Conservation (phyloP, 306 rosid species). For the Fagus sylvatica region DNA sequence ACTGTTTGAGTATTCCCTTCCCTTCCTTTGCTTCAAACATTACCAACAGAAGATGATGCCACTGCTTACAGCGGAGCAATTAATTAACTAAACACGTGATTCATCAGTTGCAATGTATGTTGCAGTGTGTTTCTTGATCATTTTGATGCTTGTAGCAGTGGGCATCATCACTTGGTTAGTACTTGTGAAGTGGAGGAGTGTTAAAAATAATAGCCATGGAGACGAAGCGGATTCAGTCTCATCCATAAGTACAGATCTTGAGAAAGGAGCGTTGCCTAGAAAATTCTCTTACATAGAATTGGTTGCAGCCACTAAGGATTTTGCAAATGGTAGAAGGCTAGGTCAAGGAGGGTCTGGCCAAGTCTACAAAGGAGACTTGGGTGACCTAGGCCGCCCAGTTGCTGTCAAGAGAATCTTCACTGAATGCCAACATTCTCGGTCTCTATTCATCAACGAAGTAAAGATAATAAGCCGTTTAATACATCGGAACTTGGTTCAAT, state of each 20-base stretch:
- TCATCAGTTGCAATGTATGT: no score
- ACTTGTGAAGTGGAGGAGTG: slow-evolving; percentile 10
- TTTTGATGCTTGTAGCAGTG: no score
- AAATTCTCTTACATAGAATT: slow-evolving; percentile 48
- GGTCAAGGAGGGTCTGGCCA: slow-evolving; percentile 63
- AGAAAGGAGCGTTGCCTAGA: slow-evolving; percentile 41
- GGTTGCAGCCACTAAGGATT: slow-evolving; percentile 39
- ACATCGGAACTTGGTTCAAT: slow-evolving; percentile 51
- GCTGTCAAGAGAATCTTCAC: slow-evolving; percentile 56
- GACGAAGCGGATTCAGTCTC: background rate
- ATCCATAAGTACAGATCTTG: slow-evolving; percentile 30
- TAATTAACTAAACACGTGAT: no score
- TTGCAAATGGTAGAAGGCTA: slow-evolving; percentile 36
- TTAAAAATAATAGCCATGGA: background rate
- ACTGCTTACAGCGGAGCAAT: no score
- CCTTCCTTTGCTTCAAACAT: no score
- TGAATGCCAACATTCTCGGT: slow-evolving; percentile 37
- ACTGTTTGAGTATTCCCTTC: no score
- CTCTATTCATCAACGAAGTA: slow-evolving; percentile 43
- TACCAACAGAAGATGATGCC: no score
- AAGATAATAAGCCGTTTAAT: slow-evolving; percentile 53
- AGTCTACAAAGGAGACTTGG: slow-evolving; percentile 50
- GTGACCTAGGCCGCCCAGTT: slow-evolving; percentile 28
- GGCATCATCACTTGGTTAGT: background rate
- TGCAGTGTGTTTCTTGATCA: no score